Conservation (phyloP, 1,139 yeast species). For the Yamadazyma dendronema region DNA sequence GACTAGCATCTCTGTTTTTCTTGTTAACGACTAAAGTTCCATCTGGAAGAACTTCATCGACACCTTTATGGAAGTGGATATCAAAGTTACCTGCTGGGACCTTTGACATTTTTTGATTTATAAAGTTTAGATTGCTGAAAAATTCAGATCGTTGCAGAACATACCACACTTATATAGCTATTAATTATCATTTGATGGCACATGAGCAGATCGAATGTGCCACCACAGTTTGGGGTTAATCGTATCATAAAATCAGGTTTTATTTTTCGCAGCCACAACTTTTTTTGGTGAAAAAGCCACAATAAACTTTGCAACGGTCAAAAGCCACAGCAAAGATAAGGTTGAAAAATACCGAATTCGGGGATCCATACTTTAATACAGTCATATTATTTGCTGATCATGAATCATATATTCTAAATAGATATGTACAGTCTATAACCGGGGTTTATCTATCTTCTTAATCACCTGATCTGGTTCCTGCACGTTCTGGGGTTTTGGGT, state of each 20-base stretch:
- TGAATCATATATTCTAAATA: background rate
- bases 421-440: constrained; percentile 20
- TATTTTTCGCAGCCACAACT: constrained; percentile 4
- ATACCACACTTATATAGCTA: too few species aligned
- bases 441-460: constrained; percentile 30
- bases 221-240: constrained; percentile 2
- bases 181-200: background rate
- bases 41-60: constrained; percentile 34
- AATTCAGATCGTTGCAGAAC: too few species aligned
- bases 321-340: background rate
- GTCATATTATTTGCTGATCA: background rate
- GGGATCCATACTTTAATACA: too few species aligned
- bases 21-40: constrained; percentile 30
- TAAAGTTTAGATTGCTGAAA: background rate
- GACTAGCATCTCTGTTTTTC: constrained; percentile 27
- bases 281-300: background rate
- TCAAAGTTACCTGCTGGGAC: constrained; percentile 30
- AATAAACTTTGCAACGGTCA: background rate
- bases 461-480: constrained; percentile 4
- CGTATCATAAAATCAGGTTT: too few species aligned
- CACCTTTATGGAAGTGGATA: constrained; percentile 36
- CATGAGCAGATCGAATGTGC: constrained; percentile 1
- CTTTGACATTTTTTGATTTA: background rate
- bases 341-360: too few species aligned
- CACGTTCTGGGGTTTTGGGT: background rate